phyloP scores from a whole-genome alignment of 176 grass and related monocot species.

The Pontederia crassipes region DNA sequence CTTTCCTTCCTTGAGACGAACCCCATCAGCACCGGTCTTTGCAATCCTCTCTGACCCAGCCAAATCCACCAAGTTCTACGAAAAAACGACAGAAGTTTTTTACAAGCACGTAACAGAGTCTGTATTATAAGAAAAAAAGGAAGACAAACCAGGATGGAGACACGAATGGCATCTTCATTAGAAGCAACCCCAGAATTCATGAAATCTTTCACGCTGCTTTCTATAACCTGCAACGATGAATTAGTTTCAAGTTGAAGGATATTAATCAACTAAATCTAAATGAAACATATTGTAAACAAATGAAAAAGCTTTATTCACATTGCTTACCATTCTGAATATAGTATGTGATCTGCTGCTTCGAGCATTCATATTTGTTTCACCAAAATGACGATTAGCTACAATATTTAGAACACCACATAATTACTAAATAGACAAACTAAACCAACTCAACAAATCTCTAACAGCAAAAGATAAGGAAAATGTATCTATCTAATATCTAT shows the following conservation, averaged over 20 bases:
- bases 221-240: constrained; percentile 54
- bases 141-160: constrained; percentile 71
- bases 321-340: constrained; percentile 91
- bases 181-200: constrained; percentile 23
- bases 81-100: constrained; percentile 8
- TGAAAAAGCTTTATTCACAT: background rate
- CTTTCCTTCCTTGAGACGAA: constrained; percentile 78
- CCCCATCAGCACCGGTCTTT: constrained; percentile 82
- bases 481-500: background rate
- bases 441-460: background rate
- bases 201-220: constrained; percentile 60
- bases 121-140: background rate
- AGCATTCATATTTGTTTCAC: constrained; percentile 87
- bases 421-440: background rate
- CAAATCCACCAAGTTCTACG: constrained; percentile 88
- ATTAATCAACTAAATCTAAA: background rate
- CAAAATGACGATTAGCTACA: constrained; percentile 89
- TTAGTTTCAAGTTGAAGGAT: background rate
- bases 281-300: constrained; percentile 12
- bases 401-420: background rate
- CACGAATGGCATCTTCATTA: constrained; percentile 50
- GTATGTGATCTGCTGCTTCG: constrained; percentile 82
- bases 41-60: constrained; percentile 85
- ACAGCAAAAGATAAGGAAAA: background rate
- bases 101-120: background rate